These are phyloP conservation scores for Colletotrichum noveboracense DNA, from an alignment of 2,329 filamentous ascomycete species.

Conservation along the genomic window DNA sequence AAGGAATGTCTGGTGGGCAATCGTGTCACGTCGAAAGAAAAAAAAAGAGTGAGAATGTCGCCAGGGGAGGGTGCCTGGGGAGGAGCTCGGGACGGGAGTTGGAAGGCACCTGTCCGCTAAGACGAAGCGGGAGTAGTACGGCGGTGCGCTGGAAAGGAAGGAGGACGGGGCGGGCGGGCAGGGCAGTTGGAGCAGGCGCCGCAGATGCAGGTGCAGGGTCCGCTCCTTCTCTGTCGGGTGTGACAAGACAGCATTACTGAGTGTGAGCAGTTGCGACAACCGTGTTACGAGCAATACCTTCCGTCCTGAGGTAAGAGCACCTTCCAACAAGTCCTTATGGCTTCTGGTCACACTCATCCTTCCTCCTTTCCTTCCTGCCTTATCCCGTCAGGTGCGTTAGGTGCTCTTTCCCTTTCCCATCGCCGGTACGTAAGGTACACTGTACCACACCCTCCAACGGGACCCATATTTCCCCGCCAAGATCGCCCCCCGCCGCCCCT, in stretches of 20 bases:
- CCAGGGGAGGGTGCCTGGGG: background rate
- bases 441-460: background rate
- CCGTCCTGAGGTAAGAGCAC: background rate
- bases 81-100: background rate
- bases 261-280: background rate
- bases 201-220: background rate
- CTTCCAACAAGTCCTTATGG: background rate
- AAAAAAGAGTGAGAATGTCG: background rate
- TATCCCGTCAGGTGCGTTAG: background rate
- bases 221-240: background rate
- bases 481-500: slow-evolving; percentile 1
- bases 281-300: background rate
- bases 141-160: background rate
- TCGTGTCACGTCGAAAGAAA: background rate
- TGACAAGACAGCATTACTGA: background rate
- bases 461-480: background rate
- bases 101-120: background rate
- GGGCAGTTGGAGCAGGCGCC: background rate
- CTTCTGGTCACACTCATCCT: background rate
- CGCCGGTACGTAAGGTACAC: too few relatives aligned
- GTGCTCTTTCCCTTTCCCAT: background rate
- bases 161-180: background rate
- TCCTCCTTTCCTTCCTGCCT: background rate
- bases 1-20: background rate
- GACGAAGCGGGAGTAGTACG: background rate